These are phyloP conservation scores for Stromatinia cepivora DNA, from an alignment of 2,329 filamentous ascomycete genomes.

Conservation along the genomic window DNA sequence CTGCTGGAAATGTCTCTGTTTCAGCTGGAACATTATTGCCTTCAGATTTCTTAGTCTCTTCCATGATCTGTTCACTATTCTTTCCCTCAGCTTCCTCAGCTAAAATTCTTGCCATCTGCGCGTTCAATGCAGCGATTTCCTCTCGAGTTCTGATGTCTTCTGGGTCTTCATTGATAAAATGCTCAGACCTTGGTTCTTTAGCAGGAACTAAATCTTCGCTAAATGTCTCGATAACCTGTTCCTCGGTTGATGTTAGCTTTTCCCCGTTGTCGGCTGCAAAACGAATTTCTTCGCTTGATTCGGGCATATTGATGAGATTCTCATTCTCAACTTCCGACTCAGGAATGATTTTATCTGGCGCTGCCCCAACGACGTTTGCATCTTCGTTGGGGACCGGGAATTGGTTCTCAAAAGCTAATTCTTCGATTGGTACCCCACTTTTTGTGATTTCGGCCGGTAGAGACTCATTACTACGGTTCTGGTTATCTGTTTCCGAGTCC, in stretches of 20 bases:
- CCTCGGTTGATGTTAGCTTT: background rate
- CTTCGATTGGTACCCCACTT: background rate
- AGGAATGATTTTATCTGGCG: too few relatives aligned
- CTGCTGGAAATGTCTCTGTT: background rate
- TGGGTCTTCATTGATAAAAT: background rate
- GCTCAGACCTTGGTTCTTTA: background rate
- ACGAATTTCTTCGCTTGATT: background rate
- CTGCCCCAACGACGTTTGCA: fast-evolving
- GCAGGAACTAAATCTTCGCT: background rate
- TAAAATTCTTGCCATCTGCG: background rate
- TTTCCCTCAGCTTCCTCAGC: background rate
- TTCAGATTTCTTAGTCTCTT: background rate
- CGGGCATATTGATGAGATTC: background rate
- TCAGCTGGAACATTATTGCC: background rate
- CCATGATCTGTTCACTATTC: background rate
- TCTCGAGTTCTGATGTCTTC: constrained; percentile 8
- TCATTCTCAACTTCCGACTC: background rate
- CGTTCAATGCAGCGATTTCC: constrained; percentile 7
- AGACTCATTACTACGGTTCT: background rate
- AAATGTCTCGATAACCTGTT: background rate
- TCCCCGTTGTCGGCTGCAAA: background rate
- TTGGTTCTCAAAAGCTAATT: fast-evolving
- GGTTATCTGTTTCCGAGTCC: background rate
- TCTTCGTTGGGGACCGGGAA: fast-evolving
- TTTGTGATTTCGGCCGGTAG: background rate